Conservation (phyloP, 2,329 filamentous ascomycete genomes). For the Proliferodiscus dingleyae region DNA sequence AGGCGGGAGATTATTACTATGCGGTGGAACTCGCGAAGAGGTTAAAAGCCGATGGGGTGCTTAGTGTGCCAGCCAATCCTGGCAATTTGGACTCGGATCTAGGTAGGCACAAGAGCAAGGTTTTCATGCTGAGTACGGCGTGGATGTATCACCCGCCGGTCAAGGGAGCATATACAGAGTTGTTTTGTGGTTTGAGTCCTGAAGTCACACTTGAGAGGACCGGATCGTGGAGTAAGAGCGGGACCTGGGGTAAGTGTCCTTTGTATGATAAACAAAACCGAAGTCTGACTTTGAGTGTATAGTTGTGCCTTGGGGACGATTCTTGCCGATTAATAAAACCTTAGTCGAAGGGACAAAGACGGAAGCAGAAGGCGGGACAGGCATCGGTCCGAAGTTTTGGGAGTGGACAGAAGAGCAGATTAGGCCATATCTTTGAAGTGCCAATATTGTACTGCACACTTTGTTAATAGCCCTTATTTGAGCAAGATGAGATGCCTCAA, state of each 20-base stretch:
- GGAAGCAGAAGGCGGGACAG: conserved; percentile 35
- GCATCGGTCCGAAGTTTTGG: conserved; percentile 38
- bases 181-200: conserved; percentile 26
- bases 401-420: conserved; percentile 41
- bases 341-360: conserved; percentile 30
- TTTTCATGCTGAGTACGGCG: conserved; percentile 9
- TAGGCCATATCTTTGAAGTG: conserved; percentile 13
- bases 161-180: conserved; percentile 29
- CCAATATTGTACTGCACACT: no score
- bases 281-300: no score
- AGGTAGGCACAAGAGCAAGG: conserved; percentile 11
- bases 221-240: conserved; percentile 24
- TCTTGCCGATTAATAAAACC: conserved; percentile 31
- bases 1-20: conserved; percentile 26
- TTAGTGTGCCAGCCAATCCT: conserved; percentile 28
- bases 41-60: conserved; percentile 20
- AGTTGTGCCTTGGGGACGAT: conserved; percentile 45
- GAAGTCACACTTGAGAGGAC: conserved; percentile 25
- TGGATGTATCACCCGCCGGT: conserved; percentile 18
- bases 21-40: conserved; percentile 22
- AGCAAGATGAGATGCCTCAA: no score
- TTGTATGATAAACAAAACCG: conserved; percentile 1
- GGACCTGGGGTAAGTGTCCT: background rate
- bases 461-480: no score
- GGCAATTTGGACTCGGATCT: conserved; percentile 28